phyloP scores from a whole-genome alignment of 306 rosid genomes.

The Castanea mollissima region DNA sequence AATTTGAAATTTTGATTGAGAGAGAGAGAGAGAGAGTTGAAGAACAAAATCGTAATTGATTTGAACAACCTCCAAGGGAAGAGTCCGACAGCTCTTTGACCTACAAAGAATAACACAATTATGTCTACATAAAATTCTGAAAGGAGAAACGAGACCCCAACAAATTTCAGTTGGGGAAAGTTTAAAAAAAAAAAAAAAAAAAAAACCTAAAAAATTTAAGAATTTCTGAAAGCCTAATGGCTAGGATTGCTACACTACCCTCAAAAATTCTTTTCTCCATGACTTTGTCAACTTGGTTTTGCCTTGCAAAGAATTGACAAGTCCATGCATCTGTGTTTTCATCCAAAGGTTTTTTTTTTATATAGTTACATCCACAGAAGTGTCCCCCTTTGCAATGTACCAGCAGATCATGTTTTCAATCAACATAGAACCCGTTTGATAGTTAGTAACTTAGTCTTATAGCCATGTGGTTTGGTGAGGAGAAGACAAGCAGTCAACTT shows the following conservation, averaged over 20 bases:
- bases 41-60: conserved; percentile 19
- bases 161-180: conserved; percentile 10
- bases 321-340: conserved; percentile 1
- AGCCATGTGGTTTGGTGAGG: background rate
- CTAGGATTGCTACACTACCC: conserved; percentile 31
- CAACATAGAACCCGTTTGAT: conserved; percentile 1
- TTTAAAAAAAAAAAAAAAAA: too few species aligned
- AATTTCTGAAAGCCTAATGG: conserved; percentile 27
- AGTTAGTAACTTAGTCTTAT: background rate
- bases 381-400: conserved; percentile 29
- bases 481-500: conserved; percentile 1
- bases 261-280: conserved; percentile 20
- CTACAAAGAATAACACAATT: conserved; percentile 60
- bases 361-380: conserved; percentile 9
- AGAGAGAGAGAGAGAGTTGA: background rate
- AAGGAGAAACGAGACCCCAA: conserved; percentile 22
- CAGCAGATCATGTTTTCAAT: background rate
- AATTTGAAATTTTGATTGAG: too few species aligned
- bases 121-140: conserved; percentile 33
- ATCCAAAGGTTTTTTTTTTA: background rate
- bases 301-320: conserved; percentile 24
- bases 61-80: conserved; percentile 18
- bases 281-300: conserved; percentile 2
- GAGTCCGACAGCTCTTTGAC: conserved; percentile 30
- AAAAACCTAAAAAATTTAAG: conserved; percentile 17